Base-by-base conservation (phyloP, 805 yeast species). In the Starmerella khaoyaiensis region DNA sequence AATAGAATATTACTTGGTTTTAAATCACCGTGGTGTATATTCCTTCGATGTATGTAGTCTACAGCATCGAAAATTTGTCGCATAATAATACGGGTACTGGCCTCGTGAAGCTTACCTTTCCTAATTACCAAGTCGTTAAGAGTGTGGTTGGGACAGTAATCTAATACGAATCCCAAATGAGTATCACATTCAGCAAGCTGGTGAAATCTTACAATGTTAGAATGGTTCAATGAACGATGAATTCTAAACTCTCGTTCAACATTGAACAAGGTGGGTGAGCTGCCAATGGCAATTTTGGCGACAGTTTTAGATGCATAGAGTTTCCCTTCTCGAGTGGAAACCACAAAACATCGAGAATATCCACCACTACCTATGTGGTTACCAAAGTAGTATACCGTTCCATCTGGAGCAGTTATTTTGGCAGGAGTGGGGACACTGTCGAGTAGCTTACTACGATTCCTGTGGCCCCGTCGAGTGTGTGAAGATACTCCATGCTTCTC, bases 101-200 rank as follows among this genome's bases (percentile, higher is more conserved):
- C 84, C 58, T 86, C 97, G n/a, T 79, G 71, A 24, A 90, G 68
- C 16, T 73, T 58, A 54, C 80, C 83, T 60, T 95, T 74, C 32
- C 74, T 69, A 51, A 80, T 79, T 47, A 87, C 64, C 52, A 87
- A 67, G 48, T 87, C 96, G 94, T 82, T 82, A 50, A 87, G 67
- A 1, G 94, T 79, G 51, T 82, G 93, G 57, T 86, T 80, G 21
- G 94, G 87, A 60, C 98, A 87, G 39, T 86, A 80, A 58, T 90
- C 97, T 37, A 87, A 68, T 46, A 90, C 65, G 34, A 87, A 80
- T 57, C 86, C 86, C 36, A 87, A 94, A 53, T 87, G 87, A 37
- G 73, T 72, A 52, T 81, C 90, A 60, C 83, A 95, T 63, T 87
- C 96, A 57, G 86, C 84, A 62, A 95, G 83, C 57, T 90, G 96